These are phyloP conservation scores for Heterobasidion irregulare DNA, from an alignment of 1,284 basidiomycete species.

Conservation along the genomic window DNA sequence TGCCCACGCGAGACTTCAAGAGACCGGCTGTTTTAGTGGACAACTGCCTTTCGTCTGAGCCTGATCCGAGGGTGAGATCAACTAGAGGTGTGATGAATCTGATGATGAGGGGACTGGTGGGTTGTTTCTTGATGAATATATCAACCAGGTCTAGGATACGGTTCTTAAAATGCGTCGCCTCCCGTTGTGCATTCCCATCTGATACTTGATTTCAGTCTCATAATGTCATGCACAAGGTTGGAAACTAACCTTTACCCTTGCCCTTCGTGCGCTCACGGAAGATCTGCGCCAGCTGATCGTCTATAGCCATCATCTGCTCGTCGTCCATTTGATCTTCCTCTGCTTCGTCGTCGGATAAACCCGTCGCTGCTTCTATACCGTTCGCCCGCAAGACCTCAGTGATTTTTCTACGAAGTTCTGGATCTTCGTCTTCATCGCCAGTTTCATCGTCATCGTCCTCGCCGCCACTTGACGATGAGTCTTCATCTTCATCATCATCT, in stretches of 20 bases:
- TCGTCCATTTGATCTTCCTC: slow-evolving; percentile 86
- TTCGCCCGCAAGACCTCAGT: slow-evolving; percentile 73
- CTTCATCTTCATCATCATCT: slow-evolving; percentile 24
- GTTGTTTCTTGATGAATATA: slow-evolving; percentile 71
- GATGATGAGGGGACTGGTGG: slow-evolving; percentile 57
- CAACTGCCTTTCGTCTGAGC: slow-evolving; percentile 74
- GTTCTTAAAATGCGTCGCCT: slow-evolving; percentile 92
- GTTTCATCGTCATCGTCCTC: slow-evolving; percentile 41
- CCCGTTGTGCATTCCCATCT: slow-evolving; percentile 65
- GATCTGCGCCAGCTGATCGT: slow-evolving; percentile 86
- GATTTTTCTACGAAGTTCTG: slow-evolving; percentile 70
- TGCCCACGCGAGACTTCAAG: slow-evolving; percentile 66
- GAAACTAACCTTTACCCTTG: slow-evolving; percentile 48
- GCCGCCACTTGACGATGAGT: slow-evolving; percentile 27
- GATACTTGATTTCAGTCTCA: neutral
- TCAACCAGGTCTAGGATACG: slow-evolving; percentile 91
- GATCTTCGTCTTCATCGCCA: slow-evolving; percentile 42
- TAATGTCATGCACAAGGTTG: neutral
- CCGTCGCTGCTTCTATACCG: slow-evolving; percentile 53
- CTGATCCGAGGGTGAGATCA: slow-evolving; percentile 46
- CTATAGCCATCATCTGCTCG: slow-evolving; percentile 96
- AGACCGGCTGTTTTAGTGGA: slow-evolving; percentile 81
- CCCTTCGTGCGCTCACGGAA: slow-evolving; percentile 72
- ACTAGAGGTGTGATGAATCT: slow-evolving; percentile 72
- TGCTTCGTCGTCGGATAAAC: slow-evolving; percentile 33